Percentiles rank a stretch among this genome's conserved stretches.
These are phyloP conservation scores for Flaveria floridana DNA, from an alignment of 140 eudicot genomes.

Conservation along the genomic window DNA sequence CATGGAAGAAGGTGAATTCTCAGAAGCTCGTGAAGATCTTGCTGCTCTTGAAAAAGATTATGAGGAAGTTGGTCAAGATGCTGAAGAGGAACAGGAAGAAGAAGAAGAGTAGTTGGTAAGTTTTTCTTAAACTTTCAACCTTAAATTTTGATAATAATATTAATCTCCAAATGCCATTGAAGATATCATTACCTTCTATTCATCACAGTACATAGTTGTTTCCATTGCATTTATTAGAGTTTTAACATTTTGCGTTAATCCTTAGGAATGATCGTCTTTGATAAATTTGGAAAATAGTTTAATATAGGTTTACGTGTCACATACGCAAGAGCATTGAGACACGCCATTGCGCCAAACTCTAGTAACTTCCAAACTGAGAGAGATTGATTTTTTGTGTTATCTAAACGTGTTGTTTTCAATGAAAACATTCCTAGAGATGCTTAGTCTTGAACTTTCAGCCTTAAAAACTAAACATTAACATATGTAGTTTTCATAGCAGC, in stretches of 20 bases:
- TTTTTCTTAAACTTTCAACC: neutral
- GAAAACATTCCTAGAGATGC: conserved; percentile 14
- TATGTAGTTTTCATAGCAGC: conserved; percentile 16
- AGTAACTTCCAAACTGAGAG: conserved; percentile 17
- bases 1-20: conserved; percentile 93
- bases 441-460: neutral
- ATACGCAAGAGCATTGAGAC: conserved; percentile 2
- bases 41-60: conserved; percentile 87
- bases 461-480: neutral
- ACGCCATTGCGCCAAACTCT: conserved; percentile 23
- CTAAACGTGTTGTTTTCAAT: neutral
- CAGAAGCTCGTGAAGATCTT: conserved; percentile 88
- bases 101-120: conserved; percentile 47
- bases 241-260: conserved; percentile 17
- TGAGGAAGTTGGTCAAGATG: conserved; percentile 81
- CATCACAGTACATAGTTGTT: conserved; percentile 18
- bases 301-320: conserved; percentile 27
- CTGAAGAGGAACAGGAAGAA: conserved; percentile 59
- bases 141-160: neutral
- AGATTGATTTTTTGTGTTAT: conserved; percentile 17
- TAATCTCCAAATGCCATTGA: conserved; percentile 2
- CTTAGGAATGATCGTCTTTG: conserved; percentile 23
- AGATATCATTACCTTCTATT: conserved; percentile 1
- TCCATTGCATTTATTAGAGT: conserved; percentile 8
- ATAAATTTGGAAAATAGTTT: conserved; percentile 16